These are phyloP conservation scores for Melaleuca alternifolia DNA, from an alignment of 345 rosid species.

Conservation along the genomic window DNA sequence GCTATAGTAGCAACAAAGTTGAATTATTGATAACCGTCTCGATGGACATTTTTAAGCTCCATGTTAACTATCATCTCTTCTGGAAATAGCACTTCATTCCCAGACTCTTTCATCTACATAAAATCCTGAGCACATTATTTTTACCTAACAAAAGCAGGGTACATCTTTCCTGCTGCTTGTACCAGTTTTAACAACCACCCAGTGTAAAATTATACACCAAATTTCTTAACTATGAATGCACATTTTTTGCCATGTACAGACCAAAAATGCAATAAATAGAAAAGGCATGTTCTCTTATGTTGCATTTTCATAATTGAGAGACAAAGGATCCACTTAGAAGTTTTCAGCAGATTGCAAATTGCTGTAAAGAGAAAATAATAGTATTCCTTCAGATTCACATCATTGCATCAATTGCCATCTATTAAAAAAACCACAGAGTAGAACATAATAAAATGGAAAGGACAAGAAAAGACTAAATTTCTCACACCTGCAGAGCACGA, in stretches of 20 bases:
- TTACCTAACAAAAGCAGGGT: not conserved
- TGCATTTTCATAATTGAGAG: not conserved
- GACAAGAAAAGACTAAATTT: not conserved
- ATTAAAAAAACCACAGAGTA: not conserved
- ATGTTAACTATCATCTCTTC: not conserved
- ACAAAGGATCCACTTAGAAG: not conserved
- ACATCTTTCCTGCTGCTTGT: not conserved
- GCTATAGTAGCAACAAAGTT: not conserved
- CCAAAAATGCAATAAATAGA: not conserved
- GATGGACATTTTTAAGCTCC: not conserved
- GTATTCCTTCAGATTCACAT: not conserved
- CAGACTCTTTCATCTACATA: not conserved
- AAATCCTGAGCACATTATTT: not conserved
- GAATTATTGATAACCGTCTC: not conserved
- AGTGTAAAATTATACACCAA: not conserved
- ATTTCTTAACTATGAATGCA: not conserved
- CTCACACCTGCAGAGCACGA: constrained; percentile 94
- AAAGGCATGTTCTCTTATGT: not conserved
- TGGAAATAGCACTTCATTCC: not conserved
- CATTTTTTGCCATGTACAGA: not conserved
- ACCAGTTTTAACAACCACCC: not conserved
- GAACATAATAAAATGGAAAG: not conserved
- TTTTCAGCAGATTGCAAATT: not conserved
- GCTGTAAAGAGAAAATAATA: not conserved
- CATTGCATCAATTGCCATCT: not conserved